phyloP scores from a whole-genome alignment of 2,329 filamentous ascomycete genomes.

The Ceratocystis albifundus region DNA sequence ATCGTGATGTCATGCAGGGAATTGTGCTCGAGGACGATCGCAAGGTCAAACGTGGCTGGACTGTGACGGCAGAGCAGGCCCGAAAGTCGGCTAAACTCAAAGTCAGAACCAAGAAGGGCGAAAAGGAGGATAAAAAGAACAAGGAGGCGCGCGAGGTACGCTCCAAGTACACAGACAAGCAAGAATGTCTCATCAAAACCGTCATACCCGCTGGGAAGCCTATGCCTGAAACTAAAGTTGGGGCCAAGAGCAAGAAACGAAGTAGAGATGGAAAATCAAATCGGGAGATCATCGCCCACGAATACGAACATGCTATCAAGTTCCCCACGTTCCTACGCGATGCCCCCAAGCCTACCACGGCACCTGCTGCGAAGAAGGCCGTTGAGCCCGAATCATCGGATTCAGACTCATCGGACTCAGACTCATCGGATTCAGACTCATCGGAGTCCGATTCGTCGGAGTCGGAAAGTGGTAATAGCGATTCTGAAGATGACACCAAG shows the following conservation, averaged over 20 bases:
- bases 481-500: constrained; percentile 12
- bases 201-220: constrained; percentile 46
- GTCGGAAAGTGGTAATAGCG: constrained; percentile 15
- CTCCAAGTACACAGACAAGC: constrained; percentile 68
- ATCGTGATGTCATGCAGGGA: constrained; percentile 46
- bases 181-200: constrained; percentile 78
- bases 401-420: not conserved
- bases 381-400: constrained; percentile 24
- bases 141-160: constrained; percentile 48
- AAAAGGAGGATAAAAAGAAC: constrained; percentile 39
- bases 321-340: constrained; percentile 70
- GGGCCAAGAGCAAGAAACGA: constrained; percentile 47
- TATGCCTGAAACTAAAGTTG: constrained; percentile 33
- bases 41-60: constrained; percentile 84
- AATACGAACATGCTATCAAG: constrained; percentile 76
- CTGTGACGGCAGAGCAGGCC: constrained; percentile 47
- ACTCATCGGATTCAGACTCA: constrained; percentile 9
- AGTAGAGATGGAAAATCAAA: constrained; percentile 42
- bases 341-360: constrained; percentile 26
- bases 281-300: constrained; percentile 61
- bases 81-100: constrained; percentile 38
- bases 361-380: constrained; percentile 24
- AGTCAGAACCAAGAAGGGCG: constrained; percentile 30
- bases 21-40: constrained; percentile 60
- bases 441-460: constrained; percentile 16